Percentiles rank a stretch among this genome's conserved stretches.
These are phyloP conservation scores for Vachellia collinsii DNA, from an alignment of 306 rosid genomes.

Conservation along the genomic window DNA sequence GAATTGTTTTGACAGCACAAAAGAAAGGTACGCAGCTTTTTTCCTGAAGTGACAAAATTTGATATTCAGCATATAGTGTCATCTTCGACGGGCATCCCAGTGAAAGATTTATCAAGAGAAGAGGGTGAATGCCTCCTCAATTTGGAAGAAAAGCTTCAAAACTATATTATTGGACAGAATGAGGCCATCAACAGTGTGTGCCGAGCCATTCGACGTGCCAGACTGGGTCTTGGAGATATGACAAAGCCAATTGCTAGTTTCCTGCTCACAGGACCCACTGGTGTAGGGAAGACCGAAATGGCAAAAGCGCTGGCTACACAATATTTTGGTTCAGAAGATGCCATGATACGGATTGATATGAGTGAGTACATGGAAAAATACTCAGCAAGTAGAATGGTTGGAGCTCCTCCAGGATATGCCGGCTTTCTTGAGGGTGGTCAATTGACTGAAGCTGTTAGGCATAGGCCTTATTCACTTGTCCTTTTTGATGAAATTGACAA, in stretches of 20 bases:
- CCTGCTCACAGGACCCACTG: conserved; percentile 31
- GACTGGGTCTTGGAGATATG: conserved; percentile 34
- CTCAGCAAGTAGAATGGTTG: conserved; percentile 62
- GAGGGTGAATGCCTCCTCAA: conserved; percentile 16
- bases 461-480: conserved; percentile 65
- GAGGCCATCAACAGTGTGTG: conserved; percentile 31
- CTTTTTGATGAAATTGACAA: conserved; percentile 73
- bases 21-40: not conserved
- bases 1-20: conserved; percentile 18
- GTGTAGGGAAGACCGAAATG: conserved; percentile 25
- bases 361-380: conserved; percentile 68
- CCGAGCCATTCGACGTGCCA: conserved; percentile 22
- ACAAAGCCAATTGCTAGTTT: conserved; percentile 41
- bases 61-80: conserved; percentile 68
- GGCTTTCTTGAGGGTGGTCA: conserved; percentile 79
- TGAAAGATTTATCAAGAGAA: conserved; percentile 35
- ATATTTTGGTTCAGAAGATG: conserved; percentile 72
- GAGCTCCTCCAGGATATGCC: conserved; percentile 70
- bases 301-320: conserved; percentile 56
- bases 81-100: conserved; percentile 64
- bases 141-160: conserved; percentile 35
- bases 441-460: conserved; percentile 68
- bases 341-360: conserved; percentile 73
- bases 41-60: conserved; percentile 54
- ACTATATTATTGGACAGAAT: conserved; percentile 30